Evolutionary conservation across 2,329 filamentous ascomycete genomes (phyloP), one percentile per base, ranked within the genome.

Genomic region (Fusarium globosum): DNA sequence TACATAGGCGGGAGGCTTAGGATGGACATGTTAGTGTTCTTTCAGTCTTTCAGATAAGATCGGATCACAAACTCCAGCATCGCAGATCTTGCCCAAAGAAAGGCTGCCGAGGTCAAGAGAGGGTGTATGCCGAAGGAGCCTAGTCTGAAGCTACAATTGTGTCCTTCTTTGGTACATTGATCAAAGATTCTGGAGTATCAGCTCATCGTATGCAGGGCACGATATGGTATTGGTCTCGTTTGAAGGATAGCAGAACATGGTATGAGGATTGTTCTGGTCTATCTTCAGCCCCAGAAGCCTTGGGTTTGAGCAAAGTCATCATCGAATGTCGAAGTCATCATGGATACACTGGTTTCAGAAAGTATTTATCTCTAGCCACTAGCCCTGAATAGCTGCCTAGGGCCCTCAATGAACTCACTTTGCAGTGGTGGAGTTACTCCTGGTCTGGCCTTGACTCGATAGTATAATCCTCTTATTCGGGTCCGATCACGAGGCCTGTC

Each of bases 1-100:
- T 41, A 28, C 26, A 28, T 28, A 15, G 35, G 18, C 35, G 20
- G 41, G 35, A 28, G 15, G 38, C 23, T 53, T 68, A 23, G 33
- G 41, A 16, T 56, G 20, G n/a, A 10, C 38, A 23, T 45, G 38
- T 58, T 62, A 30, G 62, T 57, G 46, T 36, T 38, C 51, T 48
- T 42, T 39, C 38, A 35, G 33, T 51, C 42, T 60, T 39, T 58
- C 35, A 48, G 30, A 49, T 38, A 26, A 68, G 67, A 57, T 68
- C 49, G 33, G 38, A 46, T 52, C 68, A 49, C 51, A 51, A 59
- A 58, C 51, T 56, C 39, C 43, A 43, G 38, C 39, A 28, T 35
- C 43, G 73, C 69, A 65, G 68, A 77, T 77, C 75, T 71, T 76
- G n/a, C 61, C 65, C 68, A 33, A 60, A 68, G 68, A 41, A 42